Conservation (phyloP, 1,139 yeast species). For the Arxiozyma heterogenica region DNA sequence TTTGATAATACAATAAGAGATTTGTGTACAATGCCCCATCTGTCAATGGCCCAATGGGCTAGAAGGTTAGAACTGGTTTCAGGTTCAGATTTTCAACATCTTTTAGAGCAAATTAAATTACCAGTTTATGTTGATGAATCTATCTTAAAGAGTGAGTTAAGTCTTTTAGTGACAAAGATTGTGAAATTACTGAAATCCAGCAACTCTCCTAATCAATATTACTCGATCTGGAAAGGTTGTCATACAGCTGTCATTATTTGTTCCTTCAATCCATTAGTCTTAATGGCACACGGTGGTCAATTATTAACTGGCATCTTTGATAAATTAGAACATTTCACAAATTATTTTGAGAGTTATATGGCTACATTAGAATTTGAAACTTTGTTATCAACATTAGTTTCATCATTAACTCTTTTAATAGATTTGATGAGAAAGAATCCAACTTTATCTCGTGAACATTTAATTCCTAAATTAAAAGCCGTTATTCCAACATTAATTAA, state of each 20-base stretch:
- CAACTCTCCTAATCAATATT: constrained; percentile 26
- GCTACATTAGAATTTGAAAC: constrained; percentile 25
- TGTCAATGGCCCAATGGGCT: constrained; percentile 29
- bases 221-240: constrained; percentile 55
- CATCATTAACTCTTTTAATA: constrained; percentile 43
- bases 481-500: constrained; percentile 48
- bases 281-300: constrained; percentile 49
- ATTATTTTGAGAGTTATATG: constrained; percentile 21
- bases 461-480: constrained; percentile 68
- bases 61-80: constrained; percentile 29
- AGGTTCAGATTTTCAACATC: constrained; percentile 29
- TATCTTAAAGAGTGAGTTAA: constrained; percentile 44
- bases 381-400: constrained; percentile 42
- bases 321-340: constrained; percentile 38
- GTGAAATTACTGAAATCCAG: constrained; percentile 46
- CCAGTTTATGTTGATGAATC: constrained; percentile 32
- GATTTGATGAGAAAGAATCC: constrained; percentile 67
- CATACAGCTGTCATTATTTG: constrained; percentile 44
- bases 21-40: background rate
- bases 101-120: constrained; percentile 28
- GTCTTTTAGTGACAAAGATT: constrained; percentile 44
- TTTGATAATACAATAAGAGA: background rate
- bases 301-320: constrained; percentile 46
- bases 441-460: constrained; percentile 69
- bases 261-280: constrained; percentile 42